Conservation (phyloP, 2,329 filamentous ascomycete genomes). For the Verticillium klebahnii region DNA sequence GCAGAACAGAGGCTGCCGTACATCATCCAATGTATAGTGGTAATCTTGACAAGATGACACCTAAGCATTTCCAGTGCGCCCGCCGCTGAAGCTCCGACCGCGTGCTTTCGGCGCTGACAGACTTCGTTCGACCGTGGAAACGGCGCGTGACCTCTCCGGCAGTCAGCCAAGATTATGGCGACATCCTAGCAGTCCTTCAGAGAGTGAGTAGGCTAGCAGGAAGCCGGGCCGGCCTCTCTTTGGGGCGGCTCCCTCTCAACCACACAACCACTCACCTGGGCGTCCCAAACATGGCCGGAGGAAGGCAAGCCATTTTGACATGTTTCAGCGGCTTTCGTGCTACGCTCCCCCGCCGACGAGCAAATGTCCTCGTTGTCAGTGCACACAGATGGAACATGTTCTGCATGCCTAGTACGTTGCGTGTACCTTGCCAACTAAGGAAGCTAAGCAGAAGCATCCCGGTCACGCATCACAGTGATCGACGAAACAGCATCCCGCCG, state of each 20-base stretch:
- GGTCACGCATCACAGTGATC: neutral
- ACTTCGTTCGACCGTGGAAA: neutral
- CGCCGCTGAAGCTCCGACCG: neutral
- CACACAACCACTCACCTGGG: neutral
- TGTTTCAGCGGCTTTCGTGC: neutral
- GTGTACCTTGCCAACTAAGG: neutral
- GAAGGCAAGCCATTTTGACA: neutral
- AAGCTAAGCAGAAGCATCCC: neutral
- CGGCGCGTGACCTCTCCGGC: neutral
- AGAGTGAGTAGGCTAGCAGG: neutral
- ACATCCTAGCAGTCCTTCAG: neutral
- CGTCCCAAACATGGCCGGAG: neutral
- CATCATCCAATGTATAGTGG: neutral
- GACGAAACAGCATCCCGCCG: neutral
- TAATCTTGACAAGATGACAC: neutral
- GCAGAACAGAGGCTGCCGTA: neutral
- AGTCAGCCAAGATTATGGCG: neutral
- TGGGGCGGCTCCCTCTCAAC: neutral
- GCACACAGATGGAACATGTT: neutral
- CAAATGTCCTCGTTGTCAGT: neutral
- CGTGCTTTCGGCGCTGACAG: neutral
- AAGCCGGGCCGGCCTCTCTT: neutral
- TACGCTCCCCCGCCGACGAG: neutral
- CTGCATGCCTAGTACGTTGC: neutral
- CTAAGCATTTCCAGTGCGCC: neutral